Percentiles rank a stretch among this genome's conserved stretches.
Evolutionary conservation across 345 rosid genomes (phyloP).

Genomic region (Acer yangbiense): DNA sequence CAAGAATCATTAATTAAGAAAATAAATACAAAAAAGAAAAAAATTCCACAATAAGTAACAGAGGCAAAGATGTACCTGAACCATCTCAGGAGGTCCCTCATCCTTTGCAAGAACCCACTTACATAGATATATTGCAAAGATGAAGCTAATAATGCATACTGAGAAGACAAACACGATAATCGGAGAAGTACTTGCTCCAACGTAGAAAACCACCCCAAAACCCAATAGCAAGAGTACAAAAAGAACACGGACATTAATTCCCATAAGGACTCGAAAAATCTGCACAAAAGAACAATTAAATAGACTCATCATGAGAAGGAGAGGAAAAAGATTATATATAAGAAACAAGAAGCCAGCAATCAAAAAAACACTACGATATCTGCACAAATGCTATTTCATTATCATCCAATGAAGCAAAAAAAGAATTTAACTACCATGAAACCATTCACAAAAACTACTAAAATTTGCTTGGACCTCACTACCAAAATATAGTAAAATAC

Average conservation of each 20-base stretch:
- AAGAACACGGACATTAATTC: slow-evolving; percentile 79
- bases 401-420: neutral
- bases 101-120: slow-evolving; percentile 98
- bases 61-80: slow-evolving; percentile 53
- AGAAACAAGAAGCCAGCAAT: neutral
- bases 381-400: neutral
- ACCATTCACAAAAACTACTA: neutral
- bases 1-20: neutral
- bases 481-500: neutral
- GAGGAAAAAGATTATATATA: neutral
- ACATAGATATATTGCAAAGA: slow-evolving; percentile 72
- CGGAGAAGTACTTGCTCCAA: slow-evolving; percentile 92
- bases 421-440: neutral
- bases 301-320: neutral
- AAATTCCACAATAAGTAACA: slow-evolving; percentile 2
- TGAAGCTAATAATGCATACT: slow-evolving; percentile 81
- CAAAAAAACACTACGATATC: neutral
- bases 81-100: slow-evolving; percentile 99
- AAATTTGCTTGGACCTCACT: neutral
- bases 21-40: neutral
- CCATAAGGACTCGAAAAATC: slow-evolving; percentile 82
- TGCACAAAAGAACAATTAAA: slow-evolving; percentile 37
- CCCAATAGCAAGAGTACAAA: slow-evolving; percentile 64
- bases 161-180: slow-evolving; percentile 90
- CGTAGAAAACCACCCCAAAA: slow-evolving; percentile 72